Evolutionary conservation across 768 basidiomycete genomes (phyloP), one percentile per base, ranked within the genome.

Genomic region (Favolaschia claudopus): DNA sequence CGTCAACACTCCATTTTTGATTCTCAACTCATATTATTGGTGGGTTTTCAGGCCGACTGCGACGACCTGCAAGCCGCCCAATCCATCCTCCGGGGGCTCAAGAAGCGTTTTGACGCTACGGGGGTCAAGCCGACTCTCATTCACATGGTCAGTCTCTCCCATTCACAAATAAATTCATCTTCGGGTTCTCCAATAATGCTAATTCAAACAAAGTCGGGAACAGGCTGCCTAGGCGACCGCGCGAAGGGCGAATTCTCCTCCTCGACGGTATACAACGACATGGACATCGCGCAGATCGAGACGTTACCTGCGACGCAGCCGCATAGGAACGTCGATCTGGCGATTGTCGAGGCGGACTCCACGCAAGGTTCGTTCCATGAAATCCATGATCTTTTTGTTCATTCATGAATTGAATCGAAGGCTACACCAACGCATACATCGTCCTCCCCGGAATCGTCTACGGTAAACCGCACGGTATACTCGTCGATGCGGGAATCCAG

Each of bases 291-390:
- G 14, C 74, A 74, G 53, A 70, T 88, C 17, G 82, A 80, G 45
- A 64, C 75, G 2, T 63, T 87, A 8, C 76, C 84, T 3, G 66
- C 64, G 7, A 80, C 77, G 5, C 80, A 80, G 51, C 71, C 74
- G 0, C 85, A 86, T 63, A 79, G 84, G 36, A 58, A 73, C 17
- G 82, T 88, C 4, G 87, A 87, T 57, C 65, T 82, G 20, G 65
- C 70, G 6, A 53, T 87, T 34, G 72, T 83, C 6, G 75, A 76
- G 5, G 85, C 83, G 5, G 80, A 83, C 60, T n/a, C n/a, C n/a
- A 71, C 73, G 34, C 71, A 80, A 74, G 85, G 83, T 81, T 7
- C 0, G 31, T 2, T n/a, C 17, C 19, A 13, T 39, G 38, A 9
- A 39, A 20, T 39, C 10, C 10, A n/a, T 12, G 10, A n/a, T 9